phyloP scores from a whole-genome alignment of 306 rosid genomes.

The Castanea mollissima region DNA sequence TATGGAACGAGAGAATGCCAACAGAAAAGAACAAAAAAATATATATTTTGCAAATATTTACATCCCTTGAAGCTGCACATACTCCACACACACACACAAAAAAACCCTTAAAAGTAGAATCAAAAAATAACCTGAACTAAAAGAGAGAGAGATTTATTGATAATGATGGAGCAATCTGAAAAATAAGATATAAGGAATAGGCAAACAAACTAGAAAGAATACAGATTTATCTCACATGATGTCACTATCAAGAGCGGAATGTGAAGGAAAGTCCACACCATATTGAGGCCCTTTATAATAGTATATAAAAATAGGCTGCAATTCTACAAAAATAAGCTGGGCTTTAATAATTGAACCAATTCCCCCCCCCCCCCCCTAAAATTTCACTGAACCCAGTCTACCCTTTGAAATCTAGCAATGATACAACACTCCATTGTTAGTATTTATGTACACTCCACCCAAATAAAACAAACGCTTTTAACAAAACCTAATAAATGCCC shows the following conservation, averaged over 20 bases:
- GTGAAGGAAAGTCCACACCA: conserved; percentile 66
- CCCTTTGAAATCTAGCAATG: too few relatives aligned
- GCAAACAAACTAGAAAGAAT: conserved; percentile 20
- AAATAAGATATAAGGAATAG: conserved; percentile 8
- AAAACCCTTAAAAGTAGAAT: conserved; percentile 89
- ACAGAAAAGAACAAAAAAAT: not conserved
- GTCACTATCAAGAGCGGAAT: conserved; percentile 60
- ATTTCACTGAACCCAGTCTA: too few relatives aligned
- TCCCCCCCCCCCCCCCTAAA: too few relatives aligned
- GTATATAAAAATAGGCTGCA: too few relatives aligned
- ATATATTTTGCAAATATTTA: conserved; percentile 50
- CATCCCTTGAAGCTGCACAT: conserved; percentile 90
- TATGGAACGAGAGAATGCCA: not conserved
- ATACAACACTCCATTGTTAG: too few relatives aligned
- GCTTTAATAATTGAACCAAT: too few relatives aligned
- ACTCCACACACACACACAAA: conserved; percentile 45
- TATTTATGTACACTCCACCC: too few relatives aligned
- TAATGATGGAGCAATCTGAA: conserved; percentile 22
- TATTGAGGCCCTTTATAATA: not conserved
- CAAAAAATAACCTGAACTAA: conserved; percentile 85
- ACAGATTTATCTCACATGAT: conserved; percentile 73
- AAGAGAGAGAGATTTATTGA: conserved; percentile 27
- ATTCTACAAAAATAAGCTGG: too few relatives aligned
- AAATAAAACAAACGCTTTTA: too few relatives aligned
- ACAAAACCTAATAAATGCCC: too few relatives aligned